These are phyloP conservation scores for Colletotrichum sidae DNA, from an alignment of 2,329 filamentous ascomycete species.

Conservation along the genomic window DNA sequence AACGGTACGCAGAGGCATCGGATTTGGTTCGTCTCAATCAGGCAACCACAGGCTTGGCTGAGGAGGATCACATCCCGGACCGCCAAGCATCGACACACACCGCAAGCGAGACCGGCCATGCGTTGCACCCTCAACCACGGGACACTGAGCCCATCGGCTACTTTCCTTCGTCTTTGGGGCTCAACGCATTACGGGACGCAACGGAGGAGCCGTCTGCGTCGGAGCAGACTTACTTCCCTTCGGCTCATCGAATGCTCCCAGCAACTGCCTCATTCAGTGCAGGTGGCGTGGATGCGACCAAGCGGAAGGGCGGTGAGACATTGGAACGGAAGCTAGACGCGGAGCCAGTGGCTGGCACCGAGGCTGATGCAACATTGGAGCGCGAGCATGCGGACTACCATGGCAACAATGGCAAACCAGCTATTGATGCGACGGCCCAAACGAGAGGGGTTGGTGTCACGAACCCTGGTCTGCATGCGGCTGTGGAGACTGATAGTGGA, in stretches of 20 bases:
- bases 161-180: constrained; percentile 26
- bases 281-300: constrained; percentile 14
- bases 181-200: constrained; percentile 22
- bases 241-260: constrained; percentile 10
- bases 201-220: constrained; percentile 12
- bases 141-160: constrained; percentile 22
- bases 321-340: constrained; percentile 11
- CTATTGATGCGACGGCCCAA: constrained; percentile 9
- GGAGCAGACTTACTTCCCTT: constrained; percentile 13
- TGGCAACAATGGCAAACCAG: constrained; percentile 33
- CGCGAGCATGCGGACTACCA: constrained; percentile 29
- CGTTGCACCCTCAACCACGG: constrained; percentile 14
- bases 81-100: constrained; percentile 21
- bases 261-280: constrained; percentile 6
- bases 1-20: constrained; percentile 6
- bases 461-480: constrained; percentile 34
- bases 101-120: constrained; percentile 19
- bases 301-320: constrained; percentile 36
- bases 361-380: constrained; percentile 33
- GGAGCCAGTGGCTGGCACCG: constrained; percentile 26
- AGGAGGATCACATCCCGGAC: constrained; percentile 24
- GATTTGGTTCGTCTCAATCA: constrained; percentile 7
- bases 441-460: constrained; percentile 21
- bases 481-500: constrained; percentile 26
- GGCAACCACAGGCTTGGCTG: constrained; percentile 15